Evolutionary conservation across 2,329 filamentous ascomycete genomes (phyloP).

Genomic region (Paecilomyces sp.): DNA sequence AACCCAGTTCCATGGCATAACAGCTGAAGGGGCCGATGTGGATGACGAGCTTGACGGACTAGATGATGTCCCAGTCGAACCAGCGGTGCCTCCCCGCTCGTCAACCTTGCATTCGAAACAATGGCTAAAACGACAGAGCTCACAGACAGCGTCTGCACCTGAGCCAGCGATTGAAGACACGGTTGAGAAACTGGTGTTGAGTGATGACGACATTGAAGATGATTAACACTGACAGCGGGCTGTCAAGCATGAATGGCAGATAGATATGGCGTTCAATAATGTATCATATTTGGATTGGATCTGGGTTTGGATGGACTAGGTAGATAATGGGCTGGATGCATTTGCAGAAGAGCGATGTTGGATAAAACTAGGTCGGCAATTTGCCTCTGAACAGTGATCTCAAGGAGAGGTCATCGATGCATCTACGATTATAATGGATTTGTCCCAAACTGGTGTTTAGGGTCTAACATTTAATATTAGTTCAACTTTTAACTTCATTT

Average conservation of each 20-base stretch:
- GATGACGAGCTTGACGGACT: conserved; percentile 27
- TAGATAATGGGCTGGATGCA: too few relatives aligned
- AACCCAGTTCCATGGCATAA: conserved; percentile 57
- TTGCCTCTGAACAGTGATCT: too few relatives aligned
- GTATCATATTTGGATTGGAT: too few relatives aligned
- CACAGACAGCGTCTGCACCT: conserved; percentile 14
- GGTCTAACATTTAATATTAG: too few relatives aligned
- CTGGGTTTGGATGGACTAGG: too few relatives aligned
- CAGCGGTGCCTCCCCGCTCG: conserved; percentile 6
- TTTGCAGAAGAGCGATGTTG: too few relatives aligned
- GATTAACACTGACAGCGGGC: conserved; percentile 24
- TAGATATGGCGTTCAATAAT: too few relatives aligned
- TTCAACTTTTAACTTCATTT: too few relatives aligned
- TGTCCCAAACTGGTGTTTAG: too few relatives aligned
- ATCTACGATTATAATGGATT: too few relatives aligned
- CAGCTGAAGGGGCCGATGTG: conserved; percentile 36
- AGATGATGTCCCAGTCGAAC: conserved; percentile 22
- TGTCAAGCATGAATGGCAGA: neutral
- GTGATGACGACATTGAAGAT: conserved; percentile 81
- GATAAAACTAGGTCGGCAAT: too few relatives aligned
- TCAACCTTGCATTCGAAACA: conserved; percentile 3
- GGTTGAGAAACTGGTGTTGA: conserved; percentile 63
- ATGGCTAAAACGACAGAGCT: conserved; percentile 12
- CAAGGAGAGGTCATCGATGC: too few relatives aligned
- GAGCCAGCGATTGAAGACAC: conserved; percentile 35